Evolutionary conservation across 768 basidiomycete genomes (phyloP).

Genomic region (Hericium alpestre): DNA sequence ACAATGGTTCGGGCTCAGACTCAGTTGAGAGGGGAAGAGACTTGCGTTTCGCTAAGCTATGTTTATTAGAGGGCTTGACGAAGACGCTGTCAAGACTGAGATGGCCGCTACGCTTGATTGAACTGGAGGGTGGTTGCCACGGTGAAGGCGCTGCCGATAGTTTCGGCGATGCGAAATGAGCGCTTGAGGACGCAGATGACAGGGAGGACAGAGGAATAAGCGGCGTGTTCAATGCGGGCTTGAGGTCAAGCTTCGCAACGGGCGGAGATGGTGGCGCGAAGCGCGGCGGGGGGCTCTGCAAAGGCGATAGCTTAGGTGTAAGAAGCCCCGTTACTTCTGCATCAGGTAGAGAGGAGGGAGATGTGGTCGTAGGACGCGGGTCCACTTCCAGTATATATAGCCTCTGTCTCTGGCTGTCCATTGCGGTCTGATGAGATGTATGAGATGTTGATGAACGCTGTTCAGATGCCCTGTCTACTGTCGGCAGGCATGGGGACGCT

Average conservation of each 20-base stretch:
- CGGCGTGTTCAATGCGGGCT: background rate
- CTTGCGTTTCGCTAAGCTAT: background rate
- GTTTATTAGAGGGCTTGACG: background rate
- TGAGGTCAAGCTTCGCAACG: background rate
- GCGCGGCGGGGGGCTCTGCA: background rate
- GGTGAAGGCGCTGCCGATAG: background rate
- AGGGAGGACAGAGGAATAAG: background rate
- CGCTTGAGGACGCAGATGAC: background rate
- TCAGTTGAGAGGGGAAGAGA: background rate
- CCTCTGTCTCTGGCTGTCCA: background rate
- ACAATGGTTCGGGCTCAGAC: background rate
- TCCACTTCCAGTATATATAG: background rate
- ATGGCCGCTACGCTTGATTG: background rate
- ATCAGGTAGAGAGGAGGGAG: background rate
- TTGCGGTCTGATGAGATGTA: background rate
- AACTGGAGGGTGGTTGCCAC: background rate
- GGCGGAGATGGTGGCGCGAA: background rate
- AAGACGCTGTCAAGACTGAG: background rate
- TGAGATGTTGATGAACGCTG: background rate
- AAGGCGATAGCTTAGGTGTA: background rate
- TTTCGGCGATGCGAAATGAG: background rate
- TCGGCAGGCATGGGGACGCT: background rate
- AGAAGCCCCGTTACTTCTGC: background rate
- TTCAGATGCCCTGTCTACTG: background rate
- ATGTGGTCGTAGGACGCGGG: background rate